Percentiles rank a stretch among this genome's conserved stretches.
Evolutionary conservation across 2,329 filamentous ascomycete species (phyloP).

Genomic region (Phoma sp.): DNA sequence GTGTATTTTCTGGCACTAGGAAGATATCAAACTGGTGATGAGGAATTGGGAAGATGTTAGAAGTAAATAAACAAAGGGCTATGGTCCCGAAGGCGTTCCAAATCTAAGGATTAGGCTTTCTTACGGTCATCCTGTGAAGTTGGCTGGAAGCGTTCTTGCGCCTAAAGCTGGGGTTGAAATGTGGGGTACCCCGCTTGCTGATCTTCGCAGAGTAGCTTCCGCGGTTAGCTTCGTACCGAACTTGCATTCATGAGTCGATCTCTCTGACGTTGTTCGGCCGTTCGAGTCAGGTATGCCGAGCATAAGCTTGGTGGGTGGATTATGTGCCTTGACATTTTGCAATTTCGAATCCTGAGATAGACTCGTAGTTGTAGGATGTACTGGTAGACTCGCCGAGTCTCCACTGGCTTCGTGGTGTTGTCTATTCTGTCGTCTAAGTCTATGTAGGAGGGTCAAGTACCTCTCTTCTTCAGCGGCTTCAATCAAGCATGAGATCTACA

Average conservation of each 20-base stretch:
- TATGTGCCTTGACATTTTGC: too few relatives aligned
- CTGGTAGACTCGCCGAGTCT: not conserved
- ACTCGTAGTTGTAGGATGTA: too few relatives aligned
- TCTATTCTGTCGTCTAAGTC: not conserved
- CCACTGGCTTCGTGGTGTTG: not conserved
- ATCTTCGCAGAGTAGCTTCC: not conserved
- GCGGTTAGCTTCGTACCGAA: not conserved
- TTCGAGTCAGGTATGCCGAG: not conserved
- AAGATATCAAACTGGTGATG: not conserved
- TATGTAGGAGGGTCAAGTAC: not conserved
- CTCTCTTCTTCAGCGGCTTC: not conserved
- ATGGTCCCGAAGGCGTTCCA: not conserved
- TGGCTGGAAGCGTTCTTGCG: not conserved
- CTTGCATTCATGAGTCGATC: too few relatives aligned
- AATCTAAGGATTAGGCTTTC: not conserved
- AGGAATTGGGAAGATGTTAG: not conserved
- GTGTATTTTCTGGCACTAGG: too few relatives aligned
- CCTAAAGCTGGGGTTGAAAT: not conserved
- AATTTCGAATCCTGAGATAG: too few relatives aligned
- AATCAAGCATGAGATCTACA: constrained; percentile 56
- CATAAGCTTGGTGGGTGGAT: too few relatives aligned
- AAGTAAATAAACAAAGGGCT: not conserved
- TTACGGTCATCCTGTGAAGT: not conserved
- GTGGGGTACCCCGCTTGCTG: constrained; percentile 13
- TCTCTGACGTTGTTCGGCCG: not conserved